phyloP scores from a whole-genome alignment of 78 protist species.

The Dictyostelium brefeldianum region DNA sequence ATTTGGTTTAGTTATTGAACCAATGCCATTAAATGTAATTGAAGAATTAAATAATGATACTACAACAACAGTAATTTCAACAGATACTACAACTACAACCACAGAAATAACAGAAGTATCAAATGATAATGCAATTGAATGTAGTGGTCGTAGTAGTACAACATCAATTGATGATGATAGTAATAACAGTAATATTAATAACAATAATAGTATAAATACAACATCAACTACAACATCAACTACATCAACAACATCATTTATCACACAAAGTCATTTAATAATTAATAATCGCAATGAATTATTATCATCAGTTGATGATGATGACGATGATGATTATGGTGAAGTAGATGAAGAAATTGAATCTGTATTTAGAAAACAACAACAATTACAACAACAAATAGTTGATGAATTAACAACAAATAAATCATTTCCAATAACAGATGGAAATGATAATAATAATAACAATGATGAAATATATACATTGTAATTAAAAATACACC shows the following conservation, averaged over 20 bases:
- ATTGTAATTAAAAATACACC: no score
- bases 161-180: not conserved
- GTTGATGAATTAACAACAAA: not conserved
- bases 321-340: not conserved
- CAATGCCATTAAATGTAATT: constrained; percentile 23
- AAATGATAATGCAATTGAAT: not conserved
- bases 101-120: not conserved
- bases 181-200: no score
- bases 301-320: not conserved
- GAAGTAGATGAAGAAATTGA: not conserved
- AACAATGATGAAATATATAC: not conserved
- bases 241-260: not conserved
- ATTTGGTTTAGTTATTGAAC: constrained; percentile 21
- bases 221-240: not conserved
- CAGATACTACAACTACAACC: not conserved
- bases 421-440: not conserved
- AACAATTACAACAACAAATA: not conserved
- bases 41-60: not conserved
- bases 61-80: not conserved
- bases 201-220: not conserved
- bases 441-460: not conserved
- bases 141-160: constrained; percentile 1
- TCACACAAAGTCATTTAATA: not conserved
- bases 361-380: constrained; percentile 13
- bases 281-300: not conserved